These are phyloP conservation scores for Sphenostylis stenocarpa DNA, from an alignment of 306 rosid species.

Conservation along the genomic window DNA sequence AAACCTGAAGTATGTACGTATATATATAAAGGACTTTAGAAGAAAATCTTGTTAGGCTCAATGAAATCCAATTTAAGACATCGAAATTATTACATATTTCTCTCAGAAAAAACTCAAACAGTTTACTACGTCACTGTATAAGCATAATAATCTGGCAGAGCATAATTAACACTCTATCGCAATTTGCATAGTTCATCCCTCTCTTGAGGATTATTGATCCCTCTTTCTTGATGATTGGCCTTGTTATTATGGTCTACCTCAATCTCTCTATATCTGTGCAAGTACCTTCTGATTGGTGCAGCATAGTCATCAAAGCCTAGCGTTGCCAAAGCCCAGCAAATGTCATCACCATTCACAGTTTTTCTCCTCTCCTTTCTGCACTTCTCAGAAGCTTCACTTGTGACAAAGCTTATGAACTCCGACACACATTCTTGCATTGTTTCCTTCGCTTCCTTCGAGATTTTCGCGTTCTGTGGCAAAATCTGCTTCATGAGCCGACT, in stretches of 20 bases:
- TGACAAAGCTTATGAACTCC: slow-evolving; percentile 83
- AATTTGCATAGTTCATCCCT: not conserved
- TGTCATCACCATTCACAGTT: slow-evolving; percentile 84
- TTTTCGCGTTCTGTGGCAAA: slow-evolving; percentile 71
- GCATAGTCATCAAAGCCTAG: slow-evolving; percentile 87
- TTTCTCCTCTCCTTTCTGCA: slow-evolving; percentile 86
- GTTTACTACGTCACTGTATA: not conserved
- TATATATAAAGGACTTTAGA: not conserved
- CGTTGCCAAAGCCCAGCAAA: slow-evolving; percentile 72
- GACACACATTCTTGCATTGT: slow-evolving; percentile 95
- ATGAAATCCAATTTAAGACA: not conserved
- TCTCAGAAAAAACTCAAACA: slow-evolving; percentile 10
- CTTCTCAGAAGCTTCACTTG: slow-evolving; percentile 85
- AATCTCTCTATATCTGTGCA: slow-evolving; percentile 61
- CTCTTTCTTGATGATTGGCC: slow-evolving; percentile 41
- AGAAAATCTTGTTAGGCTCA: slow-evolving; percentile 2
- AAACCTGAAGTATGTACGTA: not conserved
- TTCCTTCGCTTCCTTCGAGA: slow-evolving; percentile 86
- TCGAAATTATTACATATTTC: slow-evolving; percentile 14
- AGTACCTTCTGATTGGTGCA: slow-evolving; percentile 65
- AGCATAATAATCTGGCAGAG: not conserved
- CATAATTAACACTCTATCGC: not conserved
- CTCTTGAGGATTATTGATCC: not conserved
- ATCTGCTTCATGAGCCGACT: slow-evolving; percentile 88
- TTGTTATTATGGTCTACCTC: slow-evolving; percentile 52